These are phyloP conservation scores for Chloris gayana DNA, from an alignment of 176 grass and related monocot genomes.

Conservation along the genomic window DNA sequence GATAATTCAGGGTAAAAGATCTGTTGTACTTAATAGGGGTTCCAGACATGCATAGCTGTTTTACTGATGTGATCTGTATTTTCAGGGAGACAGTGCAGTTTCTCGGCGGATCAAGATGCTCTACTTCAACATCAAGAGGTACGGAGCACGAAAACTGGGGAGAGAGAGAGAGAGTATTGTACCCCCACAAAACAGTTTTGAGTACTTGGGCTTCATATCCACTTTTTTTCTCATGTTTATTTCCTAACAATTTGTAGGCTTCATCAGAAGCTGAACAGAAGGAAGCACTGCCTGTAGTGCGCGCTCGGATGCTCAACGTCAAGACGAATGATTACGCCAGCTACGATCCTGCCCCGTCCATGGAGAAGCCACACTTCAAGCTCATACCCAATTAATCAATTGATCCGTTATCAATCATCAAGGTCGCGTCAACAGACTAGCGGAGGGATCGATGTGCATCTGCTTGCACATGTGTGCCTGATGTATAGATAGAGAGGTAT, in stretches of 20 bases:
- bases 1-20: not conserved
- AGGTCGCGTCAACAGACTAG: not conserved
- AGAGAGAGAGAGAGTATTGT: not conserved
- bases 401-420: not conserved
- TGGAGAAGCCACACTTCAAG: constrained; percentile 55
- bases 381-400: constrained; percentile 50
- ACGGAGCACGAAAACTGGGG: not conserved
- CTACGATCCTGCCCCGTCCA: constrained; percentile 48
- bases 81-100: constrained; percentile 37
- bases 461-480: constrained; percentile 7
- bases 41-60: not conserved
- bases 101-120: constrained; percentile 21
- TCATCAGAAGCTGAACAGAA: constrained; percentile 10
- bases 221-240: constrained; percentile 13
- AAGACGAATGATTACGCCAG: constrained; percentile 46
- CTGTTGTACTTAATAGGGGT: too few relatives aligned
- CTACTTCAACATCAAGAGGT: constrained; percentile 32
- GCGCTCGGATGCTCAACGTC: constrained; percentile 38
- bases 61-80: constrained; percentile 14
- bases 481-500: constrained; percentile 29
- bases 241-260: constrained; percentile 25
- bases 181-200: not conserved
- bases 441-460: not conserved
- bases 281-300: constrained; percentile 8
- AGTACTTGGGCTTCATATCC: not conserved